Evolutionary conservation across 768 basidiomycete species (phyloP).

Genomic region (Auriculariales sp.): DNA sequence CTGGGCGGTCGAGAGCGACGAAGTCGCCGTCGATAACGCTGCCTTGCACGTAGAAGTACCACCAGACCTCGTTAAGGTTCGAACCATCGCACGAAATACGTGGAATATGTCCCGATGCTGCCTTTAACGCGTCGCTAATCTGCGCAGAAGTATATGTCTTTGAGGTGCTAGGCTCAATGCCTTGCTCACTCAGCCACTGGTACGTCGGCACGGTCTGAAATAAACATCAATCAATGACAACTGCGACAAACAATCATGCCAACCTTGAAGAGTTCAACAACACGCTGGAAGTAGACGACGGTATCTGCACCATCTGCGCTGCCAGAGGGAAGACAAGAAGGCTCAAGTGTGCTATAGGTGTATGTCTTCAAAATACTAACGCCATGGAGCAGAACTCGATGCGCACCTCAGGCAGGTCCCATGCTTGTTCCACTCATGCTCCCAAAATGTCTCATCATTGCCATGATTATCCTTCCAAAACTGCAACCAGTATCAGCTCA

Average conservation of each 20-base stretch:
- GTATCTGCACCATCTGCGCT: constrained; percentile 51
- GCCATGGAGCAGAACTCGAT: neutral
- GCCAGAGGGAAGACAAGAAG: constrained; percentile 44
- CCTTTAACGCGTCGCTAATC: constrained; percentile 38
- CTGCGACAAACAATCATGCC: neutral
- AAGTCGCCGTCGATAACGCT: constrained; percentile 55
- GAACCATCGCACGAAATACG: constrained; percentile 27
- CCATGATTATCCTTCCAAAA: constrained; percentile 52
- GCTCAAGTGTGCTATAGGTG: constrained; percentile 35
- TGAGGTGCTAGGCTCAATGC: constrained; percentile 53
- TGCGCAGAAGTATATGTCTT: constrained; percentile 42
- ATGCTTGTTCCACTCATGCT: constrained; percentile 62
- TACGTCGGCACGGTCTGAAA: constrained; percentile 53
- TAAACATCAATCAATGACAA: constrained; percentile 1
- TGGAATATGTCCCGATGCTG: constrained; percentile 39
- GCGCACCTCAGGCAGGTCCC: constrained; percentile 34
- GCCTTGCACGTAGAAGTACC: constrained; percentile 52
- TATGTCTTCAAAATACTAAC: neutral
- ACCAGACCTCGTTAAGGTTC: constrained; percentile 32
- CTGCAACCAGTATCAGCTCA: constrained; percentile 19
- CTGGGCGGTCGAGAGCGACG: constrained; percentile 13
- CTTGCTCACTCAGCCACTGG: constrained; percentile 51
- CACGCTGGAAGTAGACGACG: constrained; percentile 45
- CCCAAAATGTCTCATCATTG: constrained; percentile 51
- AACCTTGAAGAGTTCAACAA: constrained; percentile 44